These are phyloP conservation scores for Tuber aestivum DNA, from an alignment of 495 filamentous ascomycete species.

Conservation along the genomic window DNA sequence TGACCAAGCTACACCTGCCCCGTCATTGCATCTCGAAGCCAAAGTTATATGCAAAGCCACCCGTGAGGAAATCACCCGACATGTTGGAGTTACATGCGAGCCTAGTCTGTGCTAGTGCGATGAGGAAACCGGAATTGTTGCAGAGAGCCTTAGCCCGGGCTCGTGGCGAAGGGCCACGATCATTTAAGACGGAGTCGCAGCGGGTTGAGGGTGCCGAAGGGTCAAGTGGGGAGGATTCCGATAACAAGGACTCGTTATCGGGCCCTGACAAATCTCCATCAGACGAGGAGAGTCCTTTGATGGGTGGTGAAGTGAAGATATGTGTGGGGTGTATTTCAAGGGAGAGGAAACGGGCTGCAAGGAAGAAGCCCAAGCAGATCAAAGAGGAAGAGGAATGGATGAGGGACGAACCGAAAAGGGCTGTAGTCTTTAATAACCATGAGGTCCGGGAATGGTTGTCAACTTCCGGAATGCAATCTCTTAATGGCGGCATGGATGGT, in stretches of 20 bases:
- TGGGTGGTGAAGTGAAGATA: conserved; percentile 83
- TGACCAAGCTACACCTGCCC: conserved; percentile 76
- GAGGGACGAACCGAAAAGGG: conserved; percentile 66
- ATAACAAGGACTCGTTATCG: conserved; percentile 33
- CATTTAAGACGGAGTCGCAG: conserved; percentile 39
- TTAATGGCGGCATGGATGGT: conserved; percentile 17
- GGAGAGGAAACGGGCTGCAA: conserved; percentile 76
- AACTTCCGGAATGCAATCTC: conserved; percentile 34
- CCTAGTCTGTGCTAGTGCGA: conserved; percentile 89
- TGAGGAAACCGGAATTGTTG: conserved; percentile 61
- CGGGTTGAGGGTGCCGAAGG: conserved; percentile 23
- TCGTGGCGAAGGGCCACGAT: conserved; percentile 44
- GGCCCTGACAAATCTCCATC: conserved; percentile 39
- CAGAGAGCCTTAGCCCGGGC: conserved; percentile 64
- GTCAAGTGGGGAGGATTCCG: conserved; percentile 41
- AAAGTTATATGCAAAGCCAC: conserved; percentile 69
- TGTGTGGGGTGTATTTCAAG: conserved; percentile 75
- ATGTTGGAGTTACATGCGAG: conserved; percentile 73
- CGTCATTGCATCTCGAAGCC: conserved; percentile 84
- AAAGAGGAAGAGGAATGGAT: conserved; percentile 80
- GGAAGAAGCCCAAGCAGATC: conserved; percentile 82
- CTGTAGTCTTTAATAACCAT: conserved; percentile 89
- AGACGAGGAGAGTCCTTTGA: conserved; percentile 64
- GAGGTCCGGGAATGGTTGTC: conserved; percentile 80
- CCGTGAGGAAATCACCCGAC: conserved; percentile 56